Base-by-base conservation (phyloP, 345 rosid species). In the Psidium guajava region DNA sequence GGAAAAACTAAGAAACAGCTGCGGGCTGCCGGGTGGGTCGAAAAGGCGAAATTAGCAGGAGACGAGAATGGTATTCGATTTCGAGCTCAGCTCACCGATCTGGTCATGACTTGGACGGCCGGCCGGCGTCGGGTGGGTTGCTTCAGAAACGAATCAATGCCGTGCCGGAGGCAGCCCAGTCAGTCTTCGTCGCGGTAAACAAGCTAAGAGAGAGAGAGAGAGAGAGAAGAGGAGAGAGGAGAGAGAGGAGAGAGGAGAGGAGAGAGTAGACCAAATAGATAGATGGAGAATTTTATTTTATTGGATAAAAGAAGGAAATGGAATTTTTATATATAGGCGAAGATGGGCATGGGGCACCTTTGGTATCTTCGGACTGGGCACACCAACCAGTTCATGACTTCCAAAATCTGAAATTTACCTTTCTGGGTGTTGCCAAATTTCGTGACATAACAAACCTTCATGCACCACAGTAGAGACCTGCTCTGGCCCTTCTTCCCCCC, bases 71-170 rank as follows among this genome's bases (percentile, higher is more conserved):
- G 36, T 25, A 32, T 61, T 54, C 59, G 69, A 86, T 86, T 86
- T 86, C 51, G 27, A 86, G 40, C 87, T 50, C 14, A 52, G 36
- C 84, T 82, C 84, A 61, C 84, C 84, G 87, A 86, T 86, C 83
- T 75, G 82, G 82, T 53, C 44, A 81, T 18, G 59, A 36, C 40
- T 10, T 20, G 81, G 10, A 61, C 42, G 77, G 44, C 77, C 77
- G 77, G 47, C 77, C 77, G 77, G 47, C 77, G 77, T 40, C 77
- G 11, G 77, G 77, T 69, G 47, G 77, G 47, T 69, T 8, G 77
- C 77, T 83, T 59, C 52, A 28, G 55, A 32, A 59, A 81, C 69
- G 64, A 82, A 86, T 86, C 87, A 86, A 82, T 82, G 84, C 61
- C 52, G 52, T 10, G 52, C 52, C 82, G 84, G 82, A 12, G 52